Conservation (phyloP, 257 asterid genomes). For the Solanum chilense region DNA sequence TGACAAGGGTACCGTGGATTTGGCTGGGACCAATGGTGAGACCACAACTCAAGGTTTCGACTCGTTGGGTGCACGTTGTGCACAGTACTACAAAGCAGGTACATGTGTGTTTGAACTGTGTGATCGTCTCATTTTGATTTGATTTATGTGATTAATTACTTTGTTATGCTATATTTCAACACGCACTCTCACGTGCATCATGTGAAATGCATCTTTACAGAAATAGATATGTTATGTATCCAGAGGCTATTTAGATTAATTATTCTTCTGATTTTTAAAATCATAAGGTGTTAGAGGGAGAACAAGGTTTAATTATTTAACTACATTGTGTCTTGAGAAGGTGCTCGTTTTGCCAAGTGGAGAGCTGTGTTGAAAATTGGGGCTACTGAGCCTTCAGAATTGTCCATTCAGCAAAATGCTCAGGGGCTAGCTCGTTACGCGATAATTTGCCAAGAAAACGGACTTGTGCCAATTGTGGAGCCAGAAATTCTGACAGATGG, state of each 20-base stretch:
- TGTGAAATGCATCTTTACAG: background rate
- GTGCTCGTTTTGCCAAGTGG: constrained; percentile 94
- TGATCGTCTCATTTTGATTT: background rate
- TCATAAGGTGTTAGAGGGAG: background rate
- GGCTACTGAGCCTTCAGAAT: constrained; percentile 57
- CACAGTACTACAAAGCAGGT: constrained; percentile 67
- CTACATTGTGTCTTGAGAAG: background rate
- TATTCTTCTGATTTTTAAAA: background rate
- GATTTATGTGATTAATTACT: background rate
- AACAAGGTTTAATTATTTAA: background rate
- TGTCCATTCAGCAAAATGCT: constrained; percentile 71
- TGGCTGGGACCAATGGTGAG: constrained; percentile 71
- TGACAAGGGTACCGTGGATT: constrained; percentile 71
- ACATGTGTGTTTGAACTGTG: background rate
- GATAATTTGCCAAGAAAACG: constrained; percentile 78
- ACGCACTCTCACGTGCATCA: background rate
- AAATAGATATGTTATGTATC: background rate
- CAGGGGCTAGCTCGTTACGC: constrained; percentile 90
- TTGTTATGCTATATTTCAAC: background rate
- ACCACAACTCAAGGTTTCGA: constrained; percentile 83
- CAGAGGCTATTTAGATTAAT: background rate
- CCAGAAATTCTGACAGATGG: constrained; percentile 83
- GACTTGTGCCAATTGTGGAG: constrained; percentile 87
- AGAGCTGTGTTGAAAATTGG: constrained; percentile 75
- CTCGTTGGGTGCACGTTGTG: constrained; percentile 62